Conservation (phyloP, 2,329 filamentous ascomycete genomes). For the Pseudogymnoascus sp. region DNA sequence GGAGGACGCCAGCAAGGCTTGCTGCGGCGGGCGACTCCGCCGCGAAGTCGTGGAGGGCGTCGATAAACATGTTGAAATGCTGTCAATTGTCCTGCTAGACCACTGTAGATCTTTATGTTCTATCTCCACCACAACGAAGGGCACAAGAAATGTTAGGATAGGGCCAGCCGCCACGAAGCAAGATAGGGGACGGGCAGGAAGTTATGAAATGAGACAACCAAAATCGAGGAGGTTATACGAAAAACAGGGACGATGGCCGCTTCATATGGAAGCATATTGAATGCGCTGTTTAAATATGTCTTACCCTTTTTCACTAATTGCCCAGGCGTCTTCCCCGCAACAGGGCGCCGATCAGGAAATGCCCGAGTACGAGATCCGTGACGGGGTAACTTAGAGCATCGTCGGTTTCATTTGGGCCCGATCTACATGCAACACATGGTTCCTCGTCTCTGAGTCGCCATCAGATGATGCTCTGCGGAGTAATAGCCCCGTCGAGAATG, state of each 20-base stretch:
- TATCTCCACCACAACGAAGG: background rate
- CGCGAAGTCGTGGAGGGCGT: background rate
- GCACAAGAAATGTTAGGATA: background rate
- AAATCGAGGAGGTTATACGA: background rate
- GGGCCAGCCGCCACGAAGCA: background rate
- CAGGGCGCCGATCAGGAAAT: background rate
- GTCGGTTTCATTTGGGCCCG: background rate
- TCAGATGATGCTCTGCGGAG: constrained; percentile 1
- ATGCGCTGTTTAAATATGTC: background rate
- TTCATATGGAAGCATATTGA: background rate
- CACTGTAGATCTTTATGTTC: background rate
- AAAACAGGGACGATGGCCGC: background rate
- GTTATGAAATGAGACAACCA: background rate
- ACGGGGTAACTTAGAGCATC: background rate
- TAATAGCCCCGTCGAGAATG: constrained; percentile 8
- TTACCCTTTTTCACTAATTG: background rate
- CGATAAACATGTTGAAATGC: background rate
- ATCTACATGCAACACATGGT: background rate
- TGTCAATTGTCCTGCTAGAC: background rate
- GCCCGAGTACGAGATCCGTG: background rate
- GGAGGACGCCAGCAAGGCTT: background rate
- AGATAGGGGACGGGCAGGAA: background rate
- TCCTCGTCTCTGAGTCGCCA: background rate
- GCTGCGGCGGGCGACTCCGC: background rate
- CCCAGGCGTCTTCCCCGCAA: background rate